Conservation (phyloP, 2,329 filamentous ascomycete species). For the Xylaria sp. region DNA sequence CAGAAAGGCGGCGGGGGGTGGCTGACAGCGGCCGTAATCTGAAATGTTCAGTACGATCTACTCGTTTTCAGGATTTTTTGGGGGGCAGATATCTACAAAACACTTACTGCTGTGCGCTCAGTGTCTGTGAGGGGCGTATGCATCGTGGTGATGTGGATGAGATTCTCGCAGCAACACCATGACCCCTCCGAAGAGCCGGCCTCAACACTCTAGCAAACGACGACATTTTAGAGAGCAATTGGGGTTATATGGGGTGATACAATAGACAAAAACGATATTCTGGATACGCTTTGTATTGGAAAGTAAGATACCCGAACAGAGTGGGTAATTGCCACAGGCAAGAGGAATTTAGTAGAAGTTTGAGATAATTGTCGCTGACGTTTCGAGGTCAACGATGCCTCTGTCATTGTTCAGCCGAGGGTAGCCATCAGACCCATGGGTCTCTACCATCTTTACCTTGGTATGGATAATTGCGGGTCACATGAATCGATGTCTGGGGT, state of each 20-base stretch:
- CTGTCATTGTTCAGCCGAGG: slow-evolving; percentile 36
- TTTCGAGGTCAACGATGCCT: slow-evolving; percentile 14
- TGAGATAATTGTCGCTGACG: slow-evolving; percentile 18
- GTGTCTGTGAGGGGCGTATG: slow-evolving; percentile 44
- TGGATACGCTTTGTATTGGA: not conserved
- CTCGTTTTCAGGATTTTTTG: no score
- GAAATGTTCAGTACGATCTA: slow-evolving; percentile 14
- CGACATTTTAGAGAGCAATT: slow-evolving; percentile 52
- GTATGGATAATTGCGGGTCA: slow-evolving; percentile 14
- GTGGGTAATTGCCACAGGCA: not conserved
- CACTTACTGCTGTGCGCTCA: slow-evolving; percentile 50
- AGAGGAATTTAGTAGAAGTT: slow-evolving; percentile 6
- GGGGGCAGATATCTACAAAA: not conserved
- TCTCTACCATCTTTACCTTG: not conserved
- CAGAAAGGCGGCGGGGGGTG: slow-evolving; percentile 65
- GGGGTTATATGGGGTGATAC: slow-evolving; percentile 5
- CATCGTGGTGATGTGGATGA: slow-evolving; percentile 45
- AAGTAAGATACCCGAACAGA: not conserved
- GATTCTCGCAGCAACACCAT: slow-evolving; percentile 49
- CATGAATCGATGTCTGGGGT: slow-evolving; percentile 2
- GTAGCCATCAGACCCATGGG: slow-evolving; percentile 33
- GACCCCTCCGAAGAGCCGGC: slow-evolving; percentile 61
- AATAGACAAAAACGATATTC: not conserved
- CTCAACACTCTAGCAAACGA: slow-evolving; percentile 62
- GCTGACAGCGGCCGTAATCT: slow-evolving; percentile 63